Evolutionary conservation across 345 rosid species (phyloP), one percentile per base, ranked within the genome.

Genomic region (Pseudoturritis turrita): DNA sequence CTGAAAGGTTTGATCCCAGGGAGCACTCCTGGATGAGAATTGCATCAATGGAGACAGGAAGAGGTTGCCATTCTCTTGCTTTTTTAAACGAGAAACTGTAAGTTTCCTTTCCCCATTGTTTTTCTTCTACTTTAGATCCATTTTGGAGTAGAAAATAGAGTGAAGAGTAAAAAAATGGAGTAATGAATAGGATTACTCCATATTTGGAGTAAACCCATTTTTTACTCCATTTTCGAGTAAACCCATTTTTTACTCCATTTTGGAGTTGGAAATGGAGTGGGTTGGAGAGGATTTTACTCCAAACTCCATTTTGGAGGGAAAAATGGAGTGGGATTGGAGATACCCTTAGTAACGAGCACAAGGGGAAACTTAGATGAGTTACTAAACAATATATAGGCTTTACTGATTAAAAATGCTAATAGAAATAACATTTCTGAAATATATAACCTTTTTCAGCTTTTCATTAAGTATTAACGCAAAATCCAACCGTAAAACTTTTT

Each of bases 1-100:
- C 81, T 18, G 96, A 91, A 83, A 89, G 96, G 81, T 86, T 79
- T 77, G 97, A 91, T 74, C 88, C 87, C 22, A 82, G 96, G 82
- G 96, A 89, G 81, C 84, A 81, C 75, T 80, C 89, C 0, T 89
- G 97, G 97, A 71, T 74, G 69, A 71, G 54, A 74, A 81, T 91
- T 63, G 75, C 81, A 68, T 80, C 77, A 55, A 85, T 88, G 90
- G 81, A 70, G 70, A 63, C 79, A 21, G 83, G 55, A 78, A 86
- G 97, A 72, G 84, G 81, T 45, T 87, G 89, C 75, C 94, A 86
- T 69, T 83, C 92, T 33, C 62, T 89, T 81, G 87, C 71, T 57
- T 86, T 78, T 71, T 76, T 86, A 59, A 84, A 89, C 68, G 97
- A 86, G 62, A 89, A 85, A 60, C 55, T 91, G 97, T 89, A 77